Evolutionary conservation across 768 basidiomycete species (phyloP), one percentile per base, ranked within the genome.

Genomic region (Hericium coralloides): DNA sequence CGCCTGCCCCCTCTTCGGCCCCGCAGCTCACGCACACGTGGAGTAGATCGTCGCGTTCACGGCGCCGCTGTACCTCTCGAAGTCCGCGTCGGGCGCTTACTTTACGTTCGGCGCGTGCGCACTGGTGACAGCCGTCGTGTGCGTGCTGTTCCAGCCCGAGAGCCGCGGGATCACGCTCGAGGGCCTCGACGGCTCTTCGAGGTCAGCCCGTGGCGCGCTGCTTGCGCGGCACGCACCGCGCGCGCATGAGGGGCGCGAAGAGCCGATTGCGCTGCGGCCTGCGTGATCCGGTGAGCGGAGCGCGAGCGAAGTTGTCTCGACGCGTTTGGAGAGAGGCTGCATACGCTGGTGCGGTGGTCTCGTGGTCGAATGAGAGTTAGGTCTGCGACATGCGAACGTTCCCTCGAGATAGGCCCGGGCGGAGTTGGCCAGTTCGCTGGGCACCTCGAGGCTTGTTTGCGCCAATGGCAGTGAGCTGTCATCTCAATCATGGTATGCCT

Each of bases 21-120:
- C 56, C 60, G 12, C 3, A 17, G 1, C 31, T n/a, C 17, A 14
- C 25, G 22, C 49, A 72, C 70, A 63, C 65, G 66, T 77, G 18
- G 77, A 78, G 66, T 78, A 72, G 60, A 53, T 67, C 38, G 72
- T 79, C 56, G 75, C 78, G 14, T 67, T 76, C 63, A 70, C 76
- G 20, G 74, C 77, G 12, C 76, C 78, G n/a, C 64, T 76, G 36
- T 80, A 79, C 68, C 72, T 79, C 52, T 66, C 69, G 4, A 65
- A 68, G 49, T 77, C 74, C 4, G 68, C 72, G 10, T 79, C 72
- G 1, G 77, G 75, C 2, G 74, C 76, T 0, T 79, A 78, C 61
- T 79, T 79, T 65, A 62, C 77, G 45, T 79, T 77, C 54, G 73
- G 74, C 25, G 60, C 60, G 18, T 72, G 68, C 50, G 63, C 70